Conservation (phyloP, 1,284 basidiomycete species). For the Malassezia restricta region DNA sequence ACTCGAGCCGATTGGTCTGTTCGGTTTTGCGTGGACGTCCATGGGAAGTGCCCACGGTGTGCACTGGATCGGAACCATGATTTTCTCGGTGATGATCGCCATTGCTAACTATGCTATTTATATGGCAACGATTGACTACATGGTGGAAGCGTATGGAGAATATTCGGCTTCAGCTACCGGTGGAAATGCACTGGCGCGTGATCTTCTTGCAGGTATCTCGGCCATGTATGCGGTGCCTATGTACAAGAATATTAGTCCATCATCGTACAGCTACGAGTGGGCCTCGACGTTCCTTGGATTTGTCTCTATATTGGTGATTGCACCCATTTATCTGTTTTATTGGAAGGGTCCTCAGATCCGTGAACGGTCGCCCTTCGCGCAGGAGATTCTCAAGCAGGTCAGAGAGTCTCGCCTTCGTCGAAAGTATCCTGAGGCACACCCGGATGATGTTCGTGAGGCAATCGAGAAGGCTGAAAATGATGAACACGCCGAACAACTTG, state of each 20-base stretch:
- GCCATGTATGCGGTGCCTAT: constrained; percentile 48
- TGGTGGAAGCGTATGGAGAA: constrained; percentile 48
- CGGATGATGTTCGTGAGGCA: too few species aligned
- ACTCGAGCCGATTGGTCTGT: constrained; percentile 47
- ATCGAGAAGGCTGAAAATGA: too few species aligned
- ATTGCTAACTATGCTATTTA: constrained; percentile 46
- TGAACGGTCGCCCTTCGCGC: constrained; percentile 43
- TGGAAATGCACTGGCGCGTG: constrained; percentile 41
- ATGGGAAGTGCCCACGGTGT: constrained; percentile 41
- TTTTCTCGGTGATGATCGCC: constrained; percentile 47
- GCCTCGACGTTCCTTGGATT: constrained; percentile 47
- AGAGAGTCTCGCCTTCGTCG: background rate
- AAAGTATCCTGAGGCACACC: too few species aligned
- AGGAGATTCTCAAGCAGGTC: background rate
- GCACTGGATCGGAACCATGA: constrained; percentile 49
- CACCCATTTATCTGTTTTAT: constrained; percentile 50
- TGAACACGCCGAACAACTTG: too few species aligned
- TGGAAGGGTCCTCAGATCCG: constrained; percentile 47
- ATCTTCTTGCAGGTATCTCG: constrained; percentile 48
- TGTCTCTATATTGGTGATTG: constrained; percentile 46
- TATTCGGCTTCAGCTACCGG: constrained; percentile 48
- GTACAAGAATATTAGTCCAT: constrained; percentile 31
- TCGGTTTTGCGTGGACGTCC: constrained; percentile 49
- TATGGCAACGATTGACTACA: constrained; percentile 47
- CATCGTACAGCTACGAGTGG: constrained; percentile 34